Base-by-base conservation (phyloP, 1,284 basidiomycete genomes). In the Stygiomarasmius scandens region DNA sequence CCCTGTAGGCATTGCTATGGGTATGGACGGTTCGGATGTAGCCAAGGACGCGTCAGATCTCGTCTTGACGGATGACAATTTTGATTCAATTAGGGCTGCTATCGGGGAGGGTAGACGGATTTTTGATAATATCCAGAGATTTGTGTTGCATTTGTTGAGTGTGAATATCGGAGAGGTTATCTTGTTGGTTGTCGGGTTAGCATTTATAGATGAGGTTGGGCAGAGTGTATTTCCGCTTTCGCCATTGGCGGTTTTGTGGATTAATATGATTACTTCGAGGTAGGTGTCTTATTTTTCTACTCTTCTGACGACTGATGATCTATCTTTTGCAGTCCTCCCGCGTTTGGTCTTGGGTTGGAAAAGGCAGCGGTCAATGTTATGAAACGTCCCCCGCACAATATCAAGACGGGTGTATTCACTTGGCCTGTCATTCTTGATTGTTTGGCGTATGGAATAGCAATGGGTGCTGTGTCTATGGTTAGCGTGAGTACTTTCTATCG, bases 1-100 rank as follows among this genome's bases (percentile, higher is more conserved):
- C 22, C 82, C 83, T 52, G 81, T 87, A 24, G 85, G 85, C 54
- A 84, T 90, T 61, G 87, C 83, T 10, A 90, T 91, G 87, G 88
- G 87, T 36, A 70, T 74, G 67, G 82, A 79, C 5, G 87, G 87
- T n/a, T 83, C 82, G 6, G 87, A 90, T 63, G 87, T 90, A 25
- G 87, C 88, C 41, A 85, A 84, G 66, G 81, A 80, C 54, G 76
- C 77, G 5, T 78, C 83, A 16, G 85, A 87, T 67, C 75, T 90
- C 49, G 86, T 90, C 0, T 74, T 90, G 52, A 82, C 83, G 29
- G 85, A 89, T 66, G 86, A 90, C 74, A 59, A 90, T 73, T 90
- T 90, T 68, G 83, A 85, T 43, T 85, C 84, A 22, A 89, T 90
- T 64, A 81, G 82, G 20, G 80, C 82, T 56, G 88, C 87, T 10